Percentiles rank a stretch among this genome's conserved stretches.
Conservation (phyloP, 192 early-diverging fungal genomes). For the Geosiphon pyriformis region DNA sequence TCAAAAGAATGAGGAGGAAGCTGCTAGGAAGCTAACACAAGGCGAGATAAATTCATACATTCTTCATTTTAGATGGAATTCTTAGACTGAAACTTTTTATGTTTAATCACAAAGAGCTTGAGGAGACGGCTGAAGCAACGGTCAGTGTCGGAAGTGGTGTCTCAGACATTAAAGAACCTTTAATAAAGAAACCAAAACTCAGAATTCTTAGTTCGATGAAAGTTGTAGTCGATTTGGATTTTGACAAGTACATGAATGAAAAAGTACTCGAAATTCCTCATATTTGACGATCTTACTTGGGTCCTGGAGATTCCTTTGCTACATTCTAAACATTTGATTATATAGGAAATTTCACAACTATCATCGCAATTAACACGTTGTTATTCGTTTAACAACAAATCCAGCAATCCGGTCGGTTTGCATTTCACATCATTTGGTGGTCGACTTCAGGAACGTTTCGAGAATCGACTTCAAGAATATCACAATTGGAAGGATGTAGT, state of each 20-base stretch:
- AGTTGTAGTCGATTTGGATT: constrained; percentile 75
- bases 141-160: no score
- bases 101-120: constrained; percentile 20
- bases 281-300: no score
- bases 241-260: constrained; percentile 72
- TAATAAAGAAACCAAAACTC: constrained; percentile 41
- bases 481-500: constrained; percentile 36
- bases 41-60: background rate
- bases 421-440: constrained; percentile 56
- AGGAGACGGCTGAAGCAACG: no score
- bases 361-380: constrained; percentile 69
- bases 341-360: constrained; percentile 63
- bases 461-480: constrained; percentile 36
- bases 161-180: constrained; percentile 30
- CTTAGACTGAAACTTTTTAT: background rate
- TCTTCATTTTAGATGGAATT: background rate
- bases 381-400: constrained; percentile 64
- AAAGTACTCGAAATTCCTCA: constrained; percentile 47
- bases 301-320: background rate
- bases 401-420: constrained; percentile 47
- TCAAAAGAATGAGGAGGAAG: background rate
- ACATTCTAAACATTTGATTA: background rate
- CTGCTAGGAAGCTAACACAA: background rate
- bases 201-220: constrained; percentile 47
- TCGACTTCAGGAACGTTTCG: constrained; percentile 44